Evolutionary conservation across 2,329 filamentous ascomycete genomes (phyloP), one percentile per base, ranked within the genome.

Genomic region (Fusarium coicis): DNA sequence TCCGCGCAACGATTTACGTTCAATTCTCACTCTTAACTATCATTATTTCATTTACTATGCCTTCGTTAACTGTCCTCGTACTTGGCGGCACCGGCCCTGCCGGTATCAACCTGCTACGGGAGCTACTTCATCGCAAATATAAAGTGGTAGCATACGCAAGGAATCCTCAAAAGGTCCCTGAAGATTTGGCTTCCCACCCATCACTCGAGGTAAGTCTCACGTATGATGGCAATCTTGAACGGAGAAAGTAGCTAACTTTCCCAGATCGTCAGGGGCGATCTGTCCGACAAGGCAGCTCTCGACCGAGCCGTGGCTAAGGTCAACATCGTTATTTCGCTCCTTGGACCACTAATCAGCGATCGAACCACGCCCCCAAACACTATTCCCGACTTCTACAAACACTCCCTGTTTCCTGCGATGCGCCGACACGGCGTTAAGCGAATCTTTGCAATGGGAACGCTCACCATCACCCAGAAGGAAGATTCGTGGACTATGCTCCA

Each of bases 361-460:
- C 50, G 50, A 5, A n/a, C 34, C 0, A 34, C 23, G 1, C 44
- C 37, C 1, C 57, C 59, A 4, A 32, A 34, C 2, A 0, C 55
- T 3, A 56, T 67, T 10, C 47, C 67, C 2, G 47, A 61, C n/a
- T 58, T 63, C 6, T 75, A 72, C 5, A 59, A 39, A 2, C 4
- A 37, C 12, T 63, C 37, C 0, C 15, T 75, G 8, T 68, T 76
- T 11, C 63, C 70, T 0, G 14, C 40, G 0, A 75, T 76, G 73
- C 59, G 63, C 4, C 50, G 61, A 23, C 59, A 59, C 2, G 60
- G 66, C 2, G 60, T 75, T 6, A 55, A 70, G 8, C 78, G 82
- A 15, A 80, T 83, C 42, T 69, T 81, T 21, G 80, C 77, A 10
- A 81, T 82, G 79, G 70, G 77, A 14, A 83, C 81, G 8, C 46